These are phyloP conservation scores for Sphaerulina vaccinii DNA, from an alignment of 2,329 filamentous ascomycete species.

Conservation along the genomic window DNA sequence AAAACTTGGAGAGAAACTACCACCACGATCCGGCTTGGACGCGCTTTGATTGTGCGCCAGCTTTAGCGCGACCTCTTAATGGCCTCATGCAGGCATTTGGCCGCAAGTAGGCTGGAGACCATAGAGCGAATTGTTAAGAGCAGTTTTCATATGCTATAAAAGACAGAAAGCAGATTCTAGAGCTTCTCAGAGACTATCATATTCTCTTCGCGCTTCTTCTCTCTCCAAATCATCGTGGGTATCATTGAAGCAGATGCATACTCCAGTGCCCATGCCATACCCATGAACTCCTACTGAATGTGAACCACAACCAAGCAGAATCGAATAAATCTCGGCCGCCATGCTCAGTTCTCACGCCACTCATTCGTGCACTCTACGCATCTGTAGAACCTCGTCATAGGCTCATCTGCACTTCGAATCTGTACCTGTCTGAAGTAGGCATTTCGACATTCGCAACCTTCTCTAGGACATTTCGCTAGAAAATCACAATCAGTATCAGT, in stretches of 20 bases:
- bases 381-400: slow-evolving; percentile 95
- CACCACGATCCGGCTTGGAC: not conserved
- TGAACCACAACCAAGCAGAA: not conserved
- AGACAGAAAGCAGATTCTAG: not conserved
- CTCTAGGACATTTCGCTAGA: slow-evolving; percentile 76
- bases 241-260: not conserved
- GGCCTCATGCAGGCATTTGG: slow-evolving; percentile 12
- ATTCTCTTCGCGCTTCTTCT: not conserved
- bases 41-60: not conserved
- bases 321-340: too few relatives aligned
- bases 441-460: slow-evolving; percentile 75
- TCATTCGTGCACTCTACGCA: slow-evolving; percentile 47
- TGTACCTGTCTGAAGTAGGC: slow-evolving; percentile 97
- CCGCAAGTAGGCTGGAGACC: not conserved
- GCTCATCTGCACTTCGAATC: slow-evolving; percentile 96
- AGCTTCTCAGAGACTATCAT: not conserved
- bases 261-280: not conserved
- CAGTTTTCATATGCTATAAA: slow-evolving; percentile 3
- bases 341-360: slow-evolving; percentile 44
- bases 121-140: slow-evolving; percentile 3
- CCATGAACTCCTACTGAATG: not conserved
- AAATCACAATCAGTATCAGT: not conserved
- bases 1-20: slow-evolving; percentile 5
- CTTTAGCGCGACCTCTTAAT: not conserved
- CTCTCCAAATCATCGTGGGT: slow-evolving; percentile 1